Evolutionary conservation across 2,329 filamentous ascomycete species (phyloP), one percentile per base, ranked within the genome.

Genomic region (Phaeosphaeriaceae sp.): DNA sequence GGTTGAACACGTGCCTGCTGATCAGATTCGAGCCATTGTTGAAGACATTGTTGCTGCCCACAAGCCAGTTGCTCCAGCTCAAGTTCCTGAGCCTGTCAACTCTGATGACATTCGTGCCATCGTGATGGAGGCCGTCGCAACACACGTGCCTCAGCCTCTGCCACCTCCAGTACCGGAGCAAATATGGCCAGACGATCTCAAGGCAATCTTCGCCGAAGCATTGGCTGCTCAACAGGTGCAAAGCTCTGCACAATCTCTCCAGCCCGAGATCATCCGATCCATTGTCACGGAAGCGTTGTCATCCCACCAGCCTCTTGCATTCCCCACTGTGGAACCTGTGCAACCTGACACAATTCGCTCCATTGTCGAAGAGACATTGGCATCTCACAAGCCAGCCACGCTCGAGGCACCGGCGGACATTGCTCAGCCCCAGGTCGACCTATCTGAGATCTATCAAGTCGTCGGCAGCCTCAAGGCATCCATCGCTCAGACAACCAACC

Each of bases 21-120:
- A 97, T 56, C 91, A 95, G 74, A 92, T 98, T 66, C 82, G 81
- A 60, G 71, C 72, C 20, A 81, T 81, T 40, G 76, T 84, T 2
- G 76, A 92, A n/a, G 87, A 91, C 68, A 90, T 89, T 1, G 78
- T 97, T 31, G 76, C 79, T 25, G 74, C 80, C 36, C 80, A 78
- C 51, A 72, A 82, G 50, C 53, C 74, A 60, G 25, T 46, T 33
- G 50, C 54, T 22, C 58, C 60, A 22, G 65, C 65, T 25, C 62
- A 63, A 22, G 51, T 51, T 21, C 44, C 55, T 36, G 69, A 70
- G 27, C 45, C 69, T 21, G 53, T 75, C 57, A 70, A 66, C 46
- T 57, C 70, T 21, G 71, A 74, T 51, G 69, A 73, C 31, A 66
- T 73, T 20, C 69, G 67, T 40, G 66, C 68, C 10, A 67, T 72